A percentile compares a stretch with the other conserved stretches of the same genome.
These are phyloP conservation scores for Kwoniella dejecticola DNA, from an alignment of 768 basidiomycete genomes.

Conservation along the genomic window DNA sequence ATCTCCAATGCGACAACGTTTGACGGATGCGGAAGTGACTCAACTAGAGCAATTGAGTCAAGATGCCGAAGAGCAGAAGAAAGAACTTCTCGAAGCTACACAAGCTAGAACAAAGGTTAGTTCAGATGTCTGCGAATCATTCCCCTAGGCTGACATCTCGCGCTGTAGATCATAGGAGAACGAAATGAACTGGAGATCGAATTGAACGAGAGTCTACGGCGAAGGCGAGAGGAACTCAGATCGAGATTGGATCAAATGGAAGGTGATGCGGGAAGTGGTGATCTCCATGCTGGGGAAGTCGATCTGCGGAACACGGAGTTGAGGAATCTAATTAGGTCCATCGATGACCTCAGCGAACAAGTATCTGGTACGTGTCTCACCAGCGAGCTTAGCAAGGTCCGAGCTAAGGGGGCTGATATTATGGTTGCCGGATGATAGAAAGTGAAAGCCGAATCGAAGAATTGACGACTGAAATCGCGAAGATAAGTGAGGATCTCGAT, in stretches of 20 bases:
- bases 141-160: too few species aligned
- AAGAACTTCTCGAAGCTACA: conserved; percentile 68
- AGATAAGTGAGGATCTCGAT: conserved; percentile 63
- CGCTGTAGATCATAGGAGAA: conserved; percentile 65
- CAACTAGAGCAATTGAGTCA: conserved; percentile 69
- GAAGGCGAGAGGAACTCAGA: conserved; percentile 76
- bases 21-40: conserved; percentile 72
- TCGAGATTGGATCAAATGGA: conserved; percentile 73
- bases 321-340: conserved; percentile 66
- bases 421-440: conserved; percentile 55
- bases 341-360: conserved; percentile 62
- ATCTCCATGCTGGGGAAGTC: conserved; percentile 63
- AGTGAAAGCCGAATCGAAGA: conserved; percentile 64
- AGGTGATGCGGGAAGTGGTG: conserved; percentile 63
- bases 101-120: conserved; percentile 72
- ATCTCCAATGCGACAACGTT: conserved; percentile 71
- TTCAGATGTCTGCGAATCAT: neutral
- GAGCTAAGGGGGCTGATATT: neutral
- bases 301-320: conserved; percentile 67
- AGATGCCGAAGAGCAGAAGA: conserved; percentile 75
- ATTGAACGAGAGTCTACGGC: conserved; percentile 80
- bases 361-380: conserved; percentile 61
- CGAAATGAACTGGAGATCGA: conserved; percentile 89
- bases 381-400: neutral
- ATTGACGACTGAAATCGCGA: conserved; percentile 58